phyloP scores from a whole-genome alignment of 148 eudicot species.

The Bassia scoparia region DNA sequence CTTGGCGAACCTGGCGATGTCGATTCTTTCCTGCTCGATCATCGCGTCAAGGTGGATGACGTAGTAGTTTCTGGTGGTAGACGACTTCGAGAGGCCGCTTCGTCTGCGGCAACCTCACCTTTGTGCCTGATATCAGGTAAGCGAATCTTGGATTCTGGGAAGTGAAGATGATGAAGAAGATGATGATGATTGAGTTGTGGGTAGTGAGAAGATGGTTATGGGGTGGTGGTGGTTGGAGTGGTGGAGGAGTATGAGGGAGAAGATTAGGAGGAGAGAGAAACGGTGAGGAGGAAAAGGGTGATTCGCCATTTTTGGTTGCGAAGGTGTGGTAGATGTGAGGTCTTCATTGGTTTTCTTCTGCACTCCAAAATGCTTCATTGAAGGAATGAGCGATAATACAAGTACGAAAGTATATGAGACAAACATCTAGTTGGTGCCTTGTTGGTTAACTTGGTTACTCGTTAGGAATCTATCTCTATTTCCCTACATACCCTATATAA shows the following conservation, averaged over 20 bases:
- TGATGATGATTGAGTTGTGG: neutral
- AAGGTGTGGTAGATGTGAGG: no score
- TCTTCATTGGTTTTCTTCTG: no score
- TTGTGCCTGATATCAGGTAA: conserved; percentile 60
- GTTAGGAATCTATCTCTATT: no score
- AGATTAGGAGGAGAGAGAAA: conserved; percentile 28
- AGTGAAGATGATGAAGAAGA: conserved; percentile 1
- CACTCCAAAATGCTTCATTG: no score
- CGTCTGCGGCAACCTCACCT: conserved; percentile 42
- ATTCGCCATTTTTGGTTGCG: conserved; percentile 34
- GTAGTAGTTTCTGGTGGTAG: conserved; percentile 81
- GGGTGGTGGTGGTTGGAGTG: conserved; percentile 10
- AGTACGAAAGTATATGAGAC: no score
- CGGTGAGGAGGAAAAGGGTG: conserved; percentile 16
- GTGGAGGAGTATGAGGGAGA: conserved; percentile 23
- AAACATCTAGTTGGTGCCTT: no score
- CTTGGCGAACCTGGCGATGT: conserved; percentile 52
- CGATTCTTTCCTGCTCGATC: conserved; percentile 54
- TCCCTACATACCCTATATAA: no score
- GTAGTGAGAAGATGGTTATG: neutral
- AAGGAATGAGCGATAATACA: no score
- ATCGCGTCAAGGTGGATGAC: conserved; percentile 71
- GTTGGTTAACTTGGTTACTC: no score
- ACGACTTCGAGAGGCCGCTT: conserved; percentile 60
- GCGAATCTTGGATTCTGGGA: conserved; percentile 57